Evolutionary conservation across 1,139 yeast species (phyloP).

Genomic region (Taiozyma sp.): DNA sequence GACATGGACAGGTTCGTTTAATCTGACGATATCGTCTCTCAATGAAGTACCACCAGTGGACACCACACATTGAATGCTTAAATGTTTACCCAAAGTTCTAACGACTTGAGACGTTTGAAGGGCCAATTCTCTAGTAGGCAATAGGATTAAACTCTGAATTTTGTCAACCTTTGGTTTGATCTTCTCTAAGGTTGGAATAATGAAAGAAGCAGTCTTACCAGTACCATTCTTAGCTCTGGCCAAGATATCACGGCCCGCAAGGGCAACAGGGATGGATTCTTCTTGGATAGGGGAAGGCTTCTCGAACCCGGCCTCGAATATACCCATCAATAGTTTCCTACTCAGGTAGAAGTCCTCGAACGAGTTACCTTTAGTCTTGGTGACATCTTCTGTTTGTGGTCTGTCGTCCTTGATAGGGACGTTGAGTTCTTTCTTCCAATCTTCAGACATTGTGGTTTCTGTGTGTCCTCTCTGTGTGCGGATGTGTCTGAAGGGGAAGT

Average conservation of each 20-base stretch:
- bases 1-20: slow-evolving; percentile 87
- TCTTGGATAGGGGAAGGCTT: slow-evolving; percentile 98
- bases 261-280: slow-evolving; percentile 93
- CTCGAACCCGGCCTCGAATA: slow-evolving; percentile 98
- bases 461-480: not conserved
- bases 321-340: slow-evolving; percentile 95
- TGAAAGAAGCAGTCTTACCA: slow-evolving; percentile 96
- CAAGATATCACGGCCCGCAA: slow-evolving; percentile 91
- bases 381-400: slow-evolving; percentile 96
- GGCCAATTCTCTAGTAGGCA: slow-evolving; percentile 96
- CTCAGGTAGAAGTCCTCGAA: slow-evolving; percentile 92
- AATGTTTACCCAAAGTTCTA: slow-evolving; percentile 92
- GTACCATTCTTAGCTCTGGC: slow-evolving; percentile 99
- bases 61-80: slow-evolving; percentile 93
- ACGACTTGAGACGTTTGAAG: slow-evolving; percentile 96
- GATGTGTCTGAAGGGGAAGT: not conserved
- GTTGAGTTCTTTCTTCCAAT: slow-evolving; percentile 73
- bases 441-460: slow-evolving; percentile 20
- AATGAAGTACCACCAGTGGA: slow-evolving; percentile 97
- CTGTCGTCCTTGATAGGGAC: slow-evolving; percentile 83
- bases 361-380: slow-evolving; percentile 83
- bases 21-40: slow-evolving; percentile 90
- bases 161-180: slow-evolving; percentile 79
- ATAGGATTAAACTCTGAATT: slow-evolving; percentile 85
- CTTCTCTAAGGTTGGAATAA: slow-evolving; percentile 81